Conservation (phyloP, 257 asterid genomes). For the Thymus mandschuricus region DNA sequence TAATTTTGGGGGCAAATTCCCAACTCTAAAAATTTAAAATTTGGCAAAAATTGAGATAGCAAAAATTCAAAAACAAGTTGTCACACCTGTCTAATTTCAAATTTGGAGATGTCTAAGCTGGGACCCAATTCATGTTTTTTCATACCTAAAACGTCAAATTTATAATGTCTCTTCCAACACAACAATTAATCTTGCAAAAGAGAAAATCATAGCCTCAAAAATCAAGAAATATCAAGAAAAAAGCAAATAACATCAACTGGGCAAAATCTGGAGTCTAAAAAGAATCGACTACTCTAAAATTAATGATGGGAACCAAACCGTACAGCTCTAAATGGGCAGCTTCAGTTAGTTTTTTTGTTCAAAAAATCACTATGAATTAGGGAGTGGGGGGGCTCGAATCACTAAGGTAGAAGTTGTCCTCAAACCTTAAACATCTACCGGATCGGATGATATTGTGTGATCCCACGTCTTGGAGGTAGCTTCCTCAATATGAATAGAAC, state of each 20-base stretch:
- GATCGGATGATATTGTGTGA: slow-evolving; percentile 31
- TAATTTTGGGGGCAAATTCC: neutral
- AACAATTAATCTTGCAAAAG: neutral
- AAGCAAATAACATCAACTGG: neutral
- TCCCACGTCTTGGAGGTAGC: slow-evolving; percentile 29
- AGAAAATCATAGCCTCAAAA: neutral
- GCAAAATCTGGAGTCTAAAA: neutral
- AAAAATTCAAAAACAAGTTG: neutral
- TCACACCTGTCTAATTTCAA: neutral
- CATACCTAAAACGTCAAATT: slow-evolving; percentile 1
- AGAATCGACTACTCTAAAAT: neutral
- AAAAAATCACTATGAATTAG: neutral
- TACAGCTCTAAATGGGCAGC: neutral
- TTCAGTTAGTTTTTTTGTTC: neutral
- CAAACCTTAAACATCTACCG: slow-evolving; percentile 2
- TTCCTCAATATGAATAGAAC: slow-evolving; percentile 29
- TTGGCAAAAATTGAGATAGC: neutral
- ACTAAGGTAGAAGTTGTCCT: slow-evolving; percentile 1
- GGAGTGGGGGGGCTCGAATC: neutral
- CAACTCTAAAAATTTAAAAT: neutral
- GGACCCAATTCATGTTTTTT: neutral
- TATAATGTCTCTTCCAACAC: too few relatives aligned
- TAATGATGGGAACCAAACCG: slow-evolving; percentile 1
- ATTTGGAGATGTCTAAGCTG: neutral
- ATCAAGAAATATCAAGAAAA: neutral